Conservation (phyloP, 805 yeast species). For the Jamesozyma rosinii region DNA sequence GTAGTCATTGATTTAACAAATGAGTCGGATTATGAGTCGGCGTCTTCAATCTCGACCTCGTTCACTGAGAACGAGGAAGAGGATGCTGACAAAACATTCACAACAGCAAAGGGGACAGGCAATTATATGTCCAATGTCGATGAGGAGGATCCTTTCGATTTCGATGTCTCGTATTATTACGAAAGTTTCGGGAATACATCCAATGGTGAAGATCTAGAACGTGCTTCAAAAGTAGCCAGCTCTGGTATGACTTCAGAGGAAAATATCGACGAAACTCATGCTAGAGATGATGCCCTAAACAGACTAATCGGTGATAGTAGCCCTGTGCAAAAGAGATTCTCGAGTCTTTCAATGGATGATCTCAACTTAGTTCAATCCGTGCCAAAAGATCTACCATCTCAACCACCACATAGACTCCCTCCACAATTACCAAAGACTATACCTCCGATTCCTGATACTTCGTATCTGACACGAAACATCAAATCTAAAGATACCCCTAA, state of each 20-base stretch:
- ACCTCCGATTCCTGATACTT: not conserved
- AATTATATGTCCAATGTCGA: not conserved
- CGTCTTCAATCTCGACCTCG: not conserved
- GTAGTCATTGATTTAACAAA: not conserved
- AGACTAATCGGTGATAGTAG: conserved; percentile 7
- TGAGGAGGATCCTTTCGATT: conserved; percentile 10
- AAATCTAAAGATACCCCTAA: not conserved
- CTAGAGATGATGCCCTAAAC: conserved; percentile 10
- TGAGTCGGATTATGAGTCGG: not conserved
- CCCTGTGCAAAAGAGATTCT: not conserved
- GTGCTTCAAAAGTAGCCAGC: not conserved
- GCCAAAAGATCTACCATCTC: not conserved
- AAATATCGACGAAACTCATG: conserved; percentile 10
- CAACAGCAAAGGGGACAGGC: not conserved
- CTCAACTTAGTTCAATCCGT: not conserved
- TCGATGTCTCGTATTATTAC: conserved; percentile 6
- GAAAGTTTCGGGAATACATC: too few species aligned
- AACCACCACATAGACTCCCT: not conserved
- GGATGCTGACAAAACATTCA: not conserved
- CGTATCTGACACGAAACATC: not conserved
- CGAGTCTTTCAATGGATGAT: not conserved
- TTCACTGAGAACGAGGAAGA: not conserved
- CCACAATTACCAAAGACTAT: not conserved
- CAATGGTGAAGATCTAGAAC: not conserved
- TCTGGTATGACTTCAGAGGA: conserved; percentile 9